Evolutionary conservation across 2,329 filamentous ascomycete species (phyloP).

Genomic region (Shiraia sp.): DNA sequence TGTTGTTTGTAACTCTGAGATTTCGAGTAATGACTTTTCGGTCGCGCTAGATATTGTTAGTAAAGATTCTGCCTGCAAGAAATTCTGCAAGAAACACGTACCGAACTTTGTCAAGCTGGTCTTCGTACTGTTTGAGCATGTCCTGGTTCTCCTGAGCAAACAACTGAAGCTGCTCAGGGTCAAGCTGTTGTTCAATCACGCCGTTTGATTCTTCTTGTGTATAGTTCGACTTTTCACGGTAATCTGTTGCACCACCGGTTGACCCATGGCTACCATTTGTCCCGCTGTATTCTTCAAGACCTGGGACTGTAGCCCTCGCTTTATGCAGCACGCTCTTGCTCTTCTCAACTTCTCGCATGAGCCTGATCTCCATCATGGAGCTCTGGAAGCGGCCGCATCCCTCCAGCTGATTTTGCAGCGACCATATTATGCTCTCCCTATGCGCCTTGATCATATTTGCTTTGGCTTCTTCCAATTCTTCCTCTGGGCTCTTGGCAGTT

Average conservation of each 20-base stretch:
- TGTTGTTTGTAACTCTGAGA: conserved; percentile 87
- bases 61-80: not conserved
- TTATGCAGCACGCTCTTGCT: conserved; percentile 84
- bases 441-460: conserved; percentile 70
- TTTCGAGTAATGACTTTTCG: conserved; percentile 88
- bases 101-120: conserved; percentile 92
- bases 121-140: conserved; percentile 92
- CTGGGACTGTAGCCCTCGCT: conserved; percentile 49
- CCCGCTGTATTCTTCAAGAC: conserved; percentile 21
- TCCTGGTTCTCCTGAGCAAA: conserved; percentile 93
- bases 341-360: conserved; percentile 85
- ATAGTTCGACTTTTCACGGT: conserved; percentile 28
- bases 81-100: conserved; percentile 52
- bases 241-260: conserved; percentile 20
- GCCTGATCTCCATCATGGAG: conserved; percentile 88
- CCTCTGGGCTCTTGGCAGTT: conserved; percentile 65
- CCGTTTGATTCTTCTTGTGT: conserved; percentile 26
- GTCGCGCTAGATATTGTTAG: conserved; percentile 65
- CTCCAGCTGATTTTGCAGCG: conserved; percentile 74
- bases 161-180: conserved; percentile 84
- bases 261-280: conserved; percentile 18
- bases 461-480: conserved; percentile 71
- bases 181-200: conserved; percentile 63
- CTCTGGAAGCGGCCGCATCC: conserved; percentile 78
- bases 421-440: conserved; percentile 83